These are phyloP conservation scores for Torulaspora microellipsoides DNA, from an alignment of 805 yeast species.

Conservation along the genomic window DNA sequence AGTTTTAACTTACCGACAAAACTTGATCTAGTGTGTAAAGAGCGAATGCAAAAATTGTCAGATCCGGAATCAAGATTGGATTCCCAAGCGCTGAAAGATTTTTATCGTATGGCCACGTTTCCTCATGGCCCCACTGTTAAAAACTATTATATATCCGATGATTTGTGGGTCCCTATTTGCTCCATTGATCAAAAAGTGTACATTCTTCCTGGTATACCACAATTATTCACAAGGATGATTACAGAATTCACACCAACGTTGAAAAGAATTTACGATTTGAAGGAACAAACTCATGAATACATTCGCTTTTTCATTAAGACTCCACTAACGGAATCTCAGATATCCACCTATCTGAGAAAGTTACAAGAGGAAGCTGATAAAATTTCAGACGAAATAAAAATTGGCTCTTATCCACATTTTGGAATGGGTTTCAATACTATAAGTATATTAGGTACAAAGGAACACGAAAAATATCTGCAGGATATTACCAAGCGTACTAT, in stretches of 20 bases:
- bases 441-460: conserved; percentile 61
- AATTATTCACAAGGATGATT: conserved; percentile 55
- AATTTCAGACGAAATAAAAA: conserved; percentile 44
- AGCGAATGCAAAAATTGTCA: conserved; percentile 51
- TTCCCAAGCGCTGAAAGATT: conserved; percentile 51
- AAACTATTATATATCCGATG: conserved; percentile 45
- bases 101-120: conserved; percentile 73
- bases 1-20: conserved; percentile 50
- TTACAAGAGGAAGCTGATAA: conserved; percentile 44
- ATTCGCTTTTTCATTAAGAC: conserved; percentile 61
- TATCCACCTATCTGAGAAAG: conserved; percentile 58
- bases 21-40: conserved; percentile 54
- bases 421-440: conserved; percentile 60
- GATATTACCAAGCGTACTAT: conserved; percentile 45
- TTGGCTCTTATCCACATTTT: conserved; percentile 85
- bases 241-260: conserved; percentile 39
- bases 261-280: conserved; percentile 37
- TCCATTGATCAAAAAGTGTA: conserved; percentile 59
- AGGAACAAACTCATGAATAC: conserved; percentile 29
- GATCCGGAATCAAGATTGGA: conserved; percentile 34
- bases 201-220: conserved; percentile 83
- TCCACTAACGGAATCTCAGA: conserved; percentile 51
- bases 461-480: conserved; percentile 37
- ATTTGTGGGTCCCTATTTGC: conserved; percentile 82
- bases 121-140: conserved; percentile 50